phyloP scores from a whole-genome alignment of 1,139 yeast species.

The Hyphopichia wangnamkhiaoensis region DNA sequence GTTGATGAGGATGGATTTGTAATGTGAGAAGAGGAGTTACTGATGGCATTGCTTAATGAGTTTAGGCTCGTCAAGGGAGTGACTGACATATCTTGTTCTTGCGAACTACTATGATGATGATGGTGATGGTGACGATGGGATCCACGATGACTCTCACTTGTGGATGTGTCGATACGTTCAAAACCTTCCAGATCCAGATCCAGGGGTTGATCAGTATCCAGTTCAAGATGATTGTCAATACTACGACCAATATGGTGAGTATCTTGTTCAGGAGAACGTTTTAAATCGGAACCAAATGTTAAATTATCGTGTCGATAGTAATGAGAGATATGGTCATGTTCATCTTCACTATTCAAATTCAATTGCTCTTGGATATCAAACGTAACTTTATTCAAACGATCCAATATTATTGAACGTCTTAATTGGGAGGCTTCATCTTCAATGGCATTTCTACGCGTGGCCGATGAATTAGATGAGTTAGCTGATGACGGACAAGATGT shows the following conservation, averaged over 20 bases:
- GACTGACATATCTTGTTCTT: constrained; percentile 8
- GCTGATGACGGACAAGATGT: neutral
- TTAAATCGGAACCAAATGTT: constrained; percentile 5
- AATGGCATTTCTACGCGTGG: neutral
- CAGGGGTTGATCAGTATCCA: constrained; percentile 1
- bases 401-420: constrained; percentile 41
- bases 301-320: constrained; percentile 2
- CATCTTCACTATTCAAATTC: constrained; percentile 20
- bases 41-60: constrained; percentile 24
- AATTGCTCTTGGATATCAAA: constrained; percentile 41
- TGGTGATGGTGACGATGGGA: neutral
- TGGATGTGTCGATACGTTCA: neutral
- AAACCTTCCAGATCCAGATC: constrained; percentile 3
- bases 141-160: too few relatives aligned
- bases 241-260: neutral
- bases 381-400: constrained; percentile 42
- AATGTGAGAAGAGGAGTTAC: neutral
- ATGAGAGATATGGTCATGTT: constrained; percentile 7
- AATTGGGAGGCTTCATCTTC: constrained; percentile 13
- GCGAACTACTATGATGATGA: neutral
- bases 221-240: neutral
- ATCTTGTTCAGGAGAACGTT: constrained; percentile 3
- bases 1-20: constrained; percentile 1
- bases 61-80: constrained; percentile 46
- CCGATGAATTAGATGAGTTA: constrained; percentile 1